Evolutionary conservation across 2,329 filamentous ascomycete species (phyloP).

Genomic region (Pestalotiopsis sp.): DNA sequence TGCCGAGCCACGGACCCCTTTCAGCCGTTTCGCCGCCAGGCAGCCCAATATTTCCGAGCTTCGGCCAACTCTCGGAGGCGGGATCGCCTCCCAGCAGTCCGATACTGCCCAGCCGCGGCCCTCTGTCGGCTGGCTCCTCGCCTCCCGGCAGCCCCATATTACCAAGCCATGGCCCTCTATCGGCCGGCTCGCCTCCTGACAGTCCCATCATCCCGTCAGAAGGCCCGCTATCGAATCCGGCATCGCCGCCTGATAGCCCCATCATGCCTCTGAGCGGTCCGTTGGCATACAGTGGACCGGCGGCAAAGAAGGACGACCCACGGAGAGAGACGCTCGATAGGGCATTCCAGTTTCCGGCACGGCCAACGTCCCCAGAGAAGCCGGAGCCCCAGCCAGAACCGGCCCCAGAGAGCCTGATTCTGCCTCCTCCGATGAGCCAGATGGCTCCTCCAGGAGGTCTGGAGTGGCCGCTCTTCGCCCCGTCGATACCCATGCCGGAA

Average conservation of each 20-base stretch:
- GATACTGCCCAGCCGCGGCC: neutral
- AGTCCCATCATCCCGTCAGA: conserved; percentile 1
- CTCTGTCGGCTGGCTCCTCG: neutral
- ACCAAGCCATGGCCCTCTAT: neutral
- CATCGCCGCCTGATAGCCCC: neutral
- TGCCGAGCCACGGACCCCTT: neutral
- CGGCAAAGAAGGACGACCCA: neutral
- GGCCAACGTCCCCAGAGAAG: neutral
- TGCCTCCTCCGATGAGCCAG: neutral
- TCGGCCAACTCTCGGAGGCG: neutral
- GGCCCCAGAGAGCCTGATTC: neutral
- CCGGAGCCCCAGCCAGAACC: neutral
- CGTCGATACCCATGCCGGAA: neutral
- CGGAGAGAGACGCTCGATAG: conserved; percentile 3
- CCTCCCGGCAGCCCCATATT: conserved; percentile 1
- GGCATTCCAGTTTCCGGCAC: conserved; percentile 3
- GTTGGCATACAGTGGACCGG: neutral
- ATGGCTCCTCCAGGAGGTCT: neutral
- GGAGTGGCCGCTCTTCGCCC: neutral
- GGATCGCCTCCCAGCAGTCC: neutral
- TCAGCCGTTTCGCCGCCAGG: neutral
- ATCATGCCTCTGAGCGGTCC: conserved; percentile 11
- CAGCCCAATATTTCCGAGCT: conserved; percentile 6
- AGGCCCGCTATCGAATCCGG: neutral
- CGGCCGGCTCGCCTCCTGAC: conserved; percentile 1